phyloP scores from a whole-genome alignment of 768 basidiomycete genomes.

The Podaxis sp. region DNA sequence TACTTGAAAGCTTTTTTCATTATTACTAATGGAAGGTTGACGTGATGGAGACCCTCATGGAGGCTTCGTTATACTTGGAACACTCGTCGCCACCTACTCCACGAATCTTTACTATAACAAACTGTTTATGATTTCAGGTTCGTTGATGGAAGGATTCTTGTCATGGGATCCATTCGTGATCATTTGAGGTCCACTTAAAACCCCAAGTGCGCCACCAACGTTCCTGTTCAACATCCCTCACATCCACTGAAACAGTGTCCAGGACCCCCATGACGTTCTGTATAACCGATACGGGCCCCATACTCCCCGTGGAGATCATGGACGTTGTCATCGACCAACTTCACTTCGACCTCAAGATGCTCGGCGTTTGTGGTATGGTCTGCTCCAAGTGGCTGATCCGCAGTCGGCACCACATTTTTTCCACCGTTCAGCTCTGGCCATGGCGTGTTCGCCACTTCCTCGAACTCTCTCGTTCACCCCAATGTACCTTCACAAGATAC shows the following conservation, averaged over 20 bases:
- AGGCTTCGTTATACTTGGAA: conserved; percentile 6
- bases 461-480: conserved; percentile 15
- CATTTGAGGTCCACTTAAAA: neutral
- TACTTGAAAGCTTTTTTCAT: neutral
- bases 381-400: conserved; percentile 28
- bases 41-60: neutral
- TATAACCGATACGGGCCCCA: conserved; percentile 7
- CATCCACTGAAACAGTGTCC: neutral
- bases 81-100: neutral
- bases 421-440: conserved; percentile 25
- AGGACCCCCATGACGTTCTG: neutral
- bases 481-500: conserved; percentile 23
- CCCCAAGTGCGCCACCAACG: neutral
- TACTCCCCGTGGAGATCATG: conserved; percentile 26
- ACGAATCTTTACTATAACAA: neutral
- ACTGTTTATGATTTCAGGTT: neutral
- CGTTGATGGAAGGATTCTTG: neutral
- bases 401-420: conserved; percentile 27
- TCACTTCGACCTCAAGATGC: conserved; percentile 18
- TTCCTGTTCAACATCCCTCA: neutral
- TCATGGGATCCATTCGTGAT: neutral
- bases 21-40: neutral
- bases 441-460: conserved; percentile 22
- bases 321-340: conserved; percentile 31
- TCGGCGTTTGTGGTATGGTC: conserved; percentile 25